Base-by-base conservation (phyloP, 176 grass and related monocot species). In the Oryza glumipatula region DNA sequence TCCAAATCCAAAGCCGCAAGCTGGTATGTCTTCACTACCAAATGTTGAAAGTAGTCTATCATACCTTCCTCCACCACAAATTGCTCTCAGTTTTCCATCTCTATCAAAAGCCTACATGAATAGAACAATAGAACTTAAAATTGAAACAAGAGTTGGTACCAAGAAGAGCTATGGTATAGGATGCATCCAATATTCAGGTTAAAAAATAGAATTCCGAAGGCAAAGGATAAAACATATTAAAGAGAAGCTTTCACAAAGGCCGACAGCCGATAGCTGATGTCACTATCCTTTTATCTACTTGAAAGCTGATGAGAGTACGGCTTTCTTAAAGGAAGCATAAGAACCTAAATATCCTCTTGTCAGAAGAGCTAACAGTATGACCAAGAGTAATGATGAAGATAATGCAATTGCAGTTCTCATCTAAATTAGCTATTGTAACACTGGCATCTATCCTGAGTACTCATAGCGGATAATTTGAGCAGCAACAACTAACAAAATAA, bases 1-100 rank as follows among this genome's bases (percentile, higher is more conserved):
- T 65, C 96, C 96, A 87, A 98, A 98, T 84, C 93, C 96, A 82
- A 98, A 98, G 28, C 93, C 96, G 77, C 96, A 98, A 69, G 96
- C 93, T 43, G 89, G 91, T 70, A 95, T 84, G 70, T 98, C 91
- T 64, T 95, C 93, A 87, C 89, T 94, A 68, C 96, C 96, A 92
- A 98, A 98, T 88, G 94, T 97, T 51, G 94, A 97, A 39, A 97
- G 91, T 76, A 97, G 47, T 26, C 44, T 91, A 60, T 97, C 94
- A 19, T 97, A 97, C 78, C 91, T 93, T 80, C 91, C 94, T 67
- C 91, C 94, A 54, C 94, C 94, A 71, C 94, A 97, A 91, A 97
- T 90, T 54, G 91, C 94, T 63, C 91, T 86, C 6, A 97, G 80
- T 74, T 97, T 88, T 61, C 94, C 94, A 78, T 92, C 85, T 80